These are phyloP conservation scores for Crithidia thermophila DNA, from an alignment of 208 protist species.

Conservation along the genomic window DNA sequence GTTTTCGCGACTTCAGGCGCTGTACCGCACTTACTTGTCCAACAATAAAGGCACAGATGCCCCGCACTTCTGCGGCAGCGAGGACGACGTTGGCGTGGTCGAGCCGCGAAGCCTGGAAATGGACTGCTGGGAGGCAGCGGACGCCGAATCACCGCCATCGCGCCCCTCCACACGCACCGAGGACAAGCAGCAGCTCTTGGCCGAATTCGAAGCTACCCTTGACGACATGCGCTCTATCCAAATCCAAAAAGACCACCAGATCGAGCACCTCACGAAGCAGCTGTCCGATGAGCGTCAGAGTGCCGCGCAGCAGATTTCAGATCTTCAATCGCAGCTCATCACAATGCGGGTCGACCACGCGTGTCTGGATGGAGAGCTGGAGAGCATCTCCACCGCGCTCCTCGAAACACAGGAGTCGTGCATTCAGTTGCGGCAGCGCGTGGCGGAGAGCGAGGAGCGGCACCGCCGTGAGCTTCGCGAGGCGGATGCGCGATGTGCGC, in stretches of 20 bases:
- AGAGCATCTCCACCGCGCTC: slow-evolving; percentile 25
- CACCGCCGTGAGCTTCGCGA: slow-evolving; percentile 2
- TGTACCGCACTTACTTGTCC: slow-evolving; percentile 15
- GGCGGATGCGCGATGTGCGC: not conserved
- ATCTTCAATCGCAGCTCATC: slow-evolving; percentile 17
- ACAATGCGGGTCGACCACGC: slow-evolving; percentile 28
- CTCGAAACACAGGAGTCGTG: slow-evolving; percentile 23
- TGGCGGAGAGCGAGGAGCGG: slow-evolving; percentile 20
- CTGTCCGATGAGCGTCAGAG: slow-evolving; percentile 17
- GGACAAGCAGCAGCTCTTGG: slow-evolving; percentile 13
- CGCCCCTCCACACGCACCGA: not conserved
- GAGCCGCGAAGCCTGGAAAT: not conserved
- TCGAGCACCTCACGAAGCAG: slow-evolving; percentile 15
- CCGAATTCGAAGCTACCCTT: slow-evolving; percentile 10
- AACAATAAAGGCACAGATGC: not conserved
- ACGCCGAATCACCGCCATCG: not conserved
- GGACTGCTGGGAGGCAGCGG: slow-evolving; percentile 2
- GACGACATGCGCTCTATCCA: slow-evolving; percentile 25
- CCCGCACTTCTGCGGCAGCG: not conserved
- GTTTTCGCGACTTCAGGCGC: slow-evolving; percentile 10
- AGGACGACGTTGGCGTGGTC: not conserved
- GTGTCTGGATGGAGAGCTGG: slow-evolving; percentile 15
- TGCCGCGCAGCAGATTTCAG: not conserved
- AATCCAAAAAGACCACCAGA: slow-evolving; percentile 15
- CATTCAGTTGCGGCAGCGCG: slow-evolving; percentile 6